These are phyloP conservation scores for Parietaria judaica DNA, from an alignment of 306 rosid genomes.

Conservation along the genomic window DNA sequence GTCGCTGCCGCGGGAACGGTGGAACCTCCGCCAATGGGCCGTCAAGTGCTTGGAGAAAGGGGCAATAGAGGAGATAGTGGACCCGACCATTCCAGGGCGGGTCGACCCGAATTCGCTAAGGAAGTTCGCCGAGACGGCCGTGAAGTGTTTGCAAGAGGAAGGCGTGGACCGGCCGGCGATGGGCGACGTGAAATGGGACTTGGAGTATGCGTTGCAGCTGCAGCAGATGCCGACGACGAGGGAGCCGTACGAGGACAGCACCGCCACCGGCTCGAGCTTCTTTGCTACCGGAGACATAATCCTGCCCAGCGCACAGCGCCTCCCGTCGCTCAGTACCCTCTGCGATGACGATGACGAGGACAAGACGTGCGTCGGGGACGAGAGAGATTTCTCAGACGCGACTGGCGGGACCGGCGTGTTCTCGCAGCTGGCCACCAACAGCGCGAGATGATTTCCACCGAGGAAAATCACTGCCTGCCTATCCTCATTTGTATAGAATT, in stretches of 20 bases:
- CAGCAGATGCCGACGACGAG: constrained; percentile 23
- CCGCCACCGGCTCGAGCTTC: constrained; percentile 3
- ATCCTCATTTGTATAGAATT: no score
- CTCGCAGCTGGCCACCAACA: constrained; percentile 24
- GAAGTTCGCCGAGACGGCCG: constrained; percentile 28
- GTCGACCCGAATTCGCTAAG: constrained; percentile 32
- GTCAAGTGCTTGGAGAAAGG: constrained; percentile 34
- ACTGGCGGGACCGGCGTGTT: constrained; percentile 17
- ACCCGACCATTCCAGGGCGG: constrained; percentile 29
- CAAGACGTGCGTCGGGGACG: neutral
- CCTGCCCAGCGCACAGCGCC: constrained; percentile 10
- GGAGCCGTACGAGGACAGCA: constrained; percentile 27
- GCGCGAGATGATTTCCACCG: constrained; percentile 14
- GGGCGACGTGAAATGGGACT: constrained; percentile 50
- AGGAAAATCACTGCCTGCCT: no score
- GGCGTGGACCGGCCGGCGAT: constrained; percentile 40
- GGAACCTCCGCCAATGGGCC: constrained; percentile 49
- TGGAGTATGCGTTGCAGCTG: constrained; percentile 49
- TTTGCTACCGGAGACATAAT: constrained; percentile 11
- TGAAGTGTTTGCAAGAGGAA: constrained; percentile 32
- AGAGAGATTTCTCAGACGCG: neutral
- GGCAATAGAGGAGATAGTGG: constrained; percentile 27
- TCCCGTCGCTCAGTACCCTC: no score
- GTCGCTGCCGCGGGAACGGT: constrained; percentile 28
- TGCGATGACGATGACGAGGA: no score